Conservation (phyloP, 1,139 yeast genomes). For the Geotrichum klebahnii region DNA sequence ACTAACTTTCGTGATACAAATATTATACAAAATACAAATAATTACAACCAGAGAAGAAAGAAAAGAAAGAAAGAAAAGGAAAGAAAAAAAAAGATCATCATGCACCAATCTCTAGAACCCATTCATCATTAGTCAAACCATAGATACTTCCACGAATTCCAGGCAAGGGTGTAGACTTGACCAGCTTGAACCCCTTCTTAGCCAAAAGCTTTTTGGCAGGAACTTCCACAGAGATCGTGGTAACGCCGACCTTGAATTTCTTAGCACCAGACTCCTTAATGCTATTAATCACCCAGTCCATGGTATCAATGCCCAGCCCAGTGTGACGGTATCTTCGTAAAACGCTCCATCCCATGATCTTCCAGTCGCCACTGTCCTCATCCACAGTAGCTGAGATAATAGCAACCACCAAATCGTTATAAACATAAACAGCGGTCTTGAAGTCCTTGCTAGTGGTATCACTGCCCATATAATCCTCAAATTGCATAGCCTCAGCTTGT, state of each 20-base stretch:
- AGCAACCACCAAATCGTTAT: slow-evolving; percentile 26
- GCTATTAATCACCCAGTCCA: slow-evolving; percentile 23
- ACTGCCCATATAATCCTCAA: slow-evolving; percentile 11
- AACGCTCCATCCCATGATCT: slow-evolving; percentile 28
- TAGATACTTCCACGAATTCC: slow-evolving; percentile 13
- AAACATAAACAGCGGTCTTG: slow-evolving; percentile 25
- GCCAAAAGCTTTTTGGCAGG: slow-evolving; percentile 23
- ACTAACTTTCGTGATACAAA: neutral
- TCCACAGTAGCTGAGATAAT: slow-evolving; percentile 22
- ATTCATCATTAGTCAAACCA: slow-evolving; percentile 10
- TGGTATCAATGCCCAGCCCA: slow-evolving; percentile 31
- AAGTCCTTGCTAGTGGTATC: slow-evolving; percentile 11
- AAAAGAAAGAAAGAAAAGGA: too few relatives aligned
- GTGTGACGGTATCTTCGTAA: slow-evolving; percentile 28
- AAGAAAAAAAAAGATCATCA: neutral
- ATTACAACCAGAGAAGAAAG: neutral
- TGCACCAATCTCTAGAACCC: slow-evolving; percentile 1
- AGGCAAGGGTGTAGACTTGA: slow-evolving; percentile 3
- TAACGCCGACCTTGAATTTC: slow-evolving; percentile 20
- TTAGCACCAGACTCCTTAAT: slow-evolving; percentile 19
- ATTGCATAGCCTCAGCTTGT: slow-evolving; percentile 19
- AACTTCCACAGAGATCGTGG: slow-evolving; percentile 23
- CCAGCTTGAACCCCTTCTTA: slow-evolving; percentile 22
- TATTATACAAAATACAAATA: neutral
- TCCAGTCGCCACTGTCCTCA: slow-evolving; percentile 11